Evolutionary conservation across 2,329 filamentous ascomycete species (phyloP).

Genomic region (Phoma herbarum): DNA sequence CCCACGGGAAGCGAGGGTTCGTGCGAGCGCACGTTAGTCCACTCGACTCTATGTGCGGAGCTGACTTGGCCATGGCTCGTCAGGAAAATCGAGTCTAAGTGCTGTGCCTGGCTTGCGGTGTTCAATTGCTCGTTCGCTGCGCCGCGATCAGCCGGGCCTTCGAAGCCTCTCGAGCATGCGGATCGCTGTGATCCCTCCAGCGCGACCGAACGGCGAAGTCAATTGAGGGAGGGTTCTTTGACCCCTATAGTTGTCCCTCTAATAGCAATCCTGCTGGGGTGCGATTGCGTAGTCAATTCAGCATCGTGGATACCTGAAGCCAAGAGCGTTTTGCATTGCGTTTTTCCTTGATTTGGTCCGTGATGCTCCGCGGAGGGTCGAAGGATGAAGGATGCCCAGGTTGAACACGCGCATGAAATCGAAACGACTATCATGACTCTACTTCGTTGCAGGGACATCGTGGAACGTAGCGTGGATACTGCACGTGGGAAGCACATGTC

Average conservation of each 20-base stretch:
- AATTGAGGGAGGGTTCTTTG: not conserved
- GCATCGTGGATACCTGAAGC: not conserved
- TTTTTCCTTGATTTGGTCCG: not conserved
- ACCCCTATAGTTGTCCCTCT: not conserved
- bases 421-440: slow-evolving; percentile 15
- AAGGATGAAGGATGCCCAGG: not conserved
- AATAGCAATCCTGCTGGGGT: not conserved
- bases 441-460: slow-evolving; percentile 2
- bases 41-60: not conserved
- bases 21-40: slow-evolving; percentile 1
- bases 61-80: slow-evolving; percentile 1
- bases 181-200: slow-evolving; percentile 1
- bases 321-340: not conserved
- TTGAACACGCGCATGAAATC: slow-evolving; percentile 6
- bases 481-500: not conserved
- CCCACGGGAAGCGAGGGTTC: slow-evolving; percentile 1
- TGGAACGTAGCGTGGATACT: slow-evolving; percentile 8
- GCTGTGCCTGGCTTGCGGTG: slow-evolving; percentile 1
- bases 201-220: not conserved
- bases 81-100: not conserved
- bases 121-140: not conserved
- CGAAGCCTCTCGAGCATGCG: not conserved
- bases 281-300: not conserved
- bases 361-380: slow-evolving; percentile 6
- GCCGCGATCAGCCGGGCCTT: not conserved